A percentile compares a stretch with the other conserved stretches of the same genome.
These are phyloP conservation scores for Heritiera littoralis DNA, from an alignment of 345 rosid genomes.

Conservation along the genomic window DNA sequence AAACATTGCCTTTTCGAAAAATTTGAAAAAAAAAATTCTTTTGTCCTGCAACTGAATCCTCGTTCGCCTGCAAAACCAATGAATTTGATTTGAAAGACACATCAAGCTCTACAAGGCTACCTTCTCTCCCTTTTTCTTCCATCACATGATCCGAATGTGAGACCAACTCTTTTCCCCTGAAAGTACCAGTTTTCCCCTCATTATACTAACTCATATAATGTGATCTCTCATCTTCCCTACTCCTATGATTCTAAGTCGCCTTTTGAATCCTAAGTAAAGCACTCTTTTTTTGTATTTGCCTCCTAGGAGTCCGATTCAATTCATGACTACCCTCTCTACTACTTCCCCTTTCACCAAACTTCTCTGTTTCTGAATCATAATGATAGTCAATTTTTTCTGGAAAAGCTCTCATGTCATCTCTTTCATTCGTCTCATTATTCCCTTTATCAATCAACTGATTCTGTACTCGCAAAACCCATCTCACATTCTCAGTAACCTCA, in stretches of 20 bases:
- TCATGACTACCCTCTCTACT: constrained; percentile 48
- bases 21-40: no score
- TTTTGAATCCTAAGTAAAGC: constrained; percentile 78
- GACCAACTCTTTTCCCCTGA: constrained; percentile 51
- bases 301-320: constrained; percentile 45
- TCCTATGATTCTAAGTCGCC: constrained; percentile 39
- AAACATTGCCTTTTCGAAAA: no score
- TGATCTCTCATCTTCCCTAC: constrained; percentile 50
- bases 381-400: constrained; percentile 37
- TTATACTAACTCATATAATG: constrained; percentile 35
- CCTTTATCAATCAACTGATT: constrained; percentile 31
- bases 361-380: constrained; percentile 35
- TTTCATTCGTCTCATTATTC: constrained; percentile 21
- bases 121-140: constrained; percentile 50
- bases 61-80: no score
- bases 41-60: no score
- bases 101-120: constrained; percentile 70
- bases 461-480: constrained; percentile 27
- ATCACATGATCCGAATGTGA: constrained; percentile 34
- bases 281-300: constrained; percentile 74
- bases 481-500: constrained; percentile 38
- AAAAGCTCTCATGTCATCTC: constrained; percentile 30
- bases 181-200: constrained; percentile 44
- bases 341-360: constrained; percentile 46
- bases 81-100: constrained; percentile 81